These are phyloP conservation scores for Phytopythium sindhum DNA, from an alignment of 352 stramenopile genomes.

Conservation along the genomic window DNA sequence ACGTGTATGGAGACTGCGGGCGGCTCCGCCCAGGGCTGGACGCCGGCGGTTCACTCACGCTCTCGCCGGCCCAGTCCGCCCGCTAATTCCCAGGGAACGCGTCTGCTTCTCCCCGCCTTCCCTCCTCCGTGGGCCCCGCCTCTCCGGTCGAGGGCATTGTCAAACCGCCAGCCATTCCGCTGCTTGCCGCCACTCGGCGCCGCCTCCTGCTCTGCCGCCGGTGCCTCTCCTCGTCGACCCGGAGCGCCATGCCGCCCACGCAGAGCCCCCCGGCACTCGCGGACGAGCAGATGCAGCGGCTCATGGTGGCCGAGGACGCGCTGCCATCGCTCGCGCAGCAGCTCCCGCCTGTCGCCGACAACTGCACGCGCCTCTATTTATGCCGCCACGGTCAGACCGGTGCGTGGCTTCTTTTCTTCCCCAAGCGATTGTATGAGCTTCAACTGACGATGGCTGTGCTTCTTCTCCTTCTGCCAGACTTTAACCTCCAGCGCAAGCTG, in stretches of 20 bases:
- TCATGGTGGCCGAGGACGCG: slow-evolving; percentile 11
- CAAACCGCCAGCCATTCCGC: slow-evolving; percentile 1
- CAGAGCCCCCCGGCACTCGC: slow-evolving; percentile 15
- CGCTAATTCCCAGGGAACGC: neutral
- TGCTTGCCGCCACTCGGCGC: neutral
- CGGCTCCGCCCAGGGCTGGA: neutral
- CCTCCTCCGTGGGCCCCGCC: neutral
- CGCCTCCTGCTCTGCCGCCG: neutral
- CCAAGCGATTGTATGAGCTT: no score
- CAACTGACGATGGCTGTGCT: no score
- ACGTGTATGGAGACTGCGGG: neutral
- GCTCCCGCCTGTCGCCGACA: slow-evolving; percentile 45
- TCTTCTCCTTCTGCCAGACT: no score
- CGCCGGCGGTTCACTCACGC: neutral
- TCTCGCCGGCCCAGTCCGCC: neutral
- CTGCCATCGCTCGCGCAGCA: slow-evolving; percentile 36
- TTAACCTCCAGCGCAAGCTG: slow-evolving; percentile 66
- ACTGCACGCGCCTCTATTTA: slow-evolving; percentile 63
- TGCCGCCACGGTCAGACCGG: slow-evolving; percentile 77
- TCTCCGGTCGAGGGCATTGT: neutral
- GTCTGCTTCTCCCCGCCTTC: neutral
- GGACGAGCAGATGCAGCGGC: slow-evolving; percentile 20
- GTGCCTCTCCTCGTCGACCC: neutral
- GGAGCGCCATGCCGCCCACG: slow-evolving; percentile 16
- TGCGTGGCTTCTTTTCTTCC: no score